These are phyloP conservation scores for Misopates orontium DNA, from an alignment of 257 asterid genomes.

Conservation along the genomic window DNA sequence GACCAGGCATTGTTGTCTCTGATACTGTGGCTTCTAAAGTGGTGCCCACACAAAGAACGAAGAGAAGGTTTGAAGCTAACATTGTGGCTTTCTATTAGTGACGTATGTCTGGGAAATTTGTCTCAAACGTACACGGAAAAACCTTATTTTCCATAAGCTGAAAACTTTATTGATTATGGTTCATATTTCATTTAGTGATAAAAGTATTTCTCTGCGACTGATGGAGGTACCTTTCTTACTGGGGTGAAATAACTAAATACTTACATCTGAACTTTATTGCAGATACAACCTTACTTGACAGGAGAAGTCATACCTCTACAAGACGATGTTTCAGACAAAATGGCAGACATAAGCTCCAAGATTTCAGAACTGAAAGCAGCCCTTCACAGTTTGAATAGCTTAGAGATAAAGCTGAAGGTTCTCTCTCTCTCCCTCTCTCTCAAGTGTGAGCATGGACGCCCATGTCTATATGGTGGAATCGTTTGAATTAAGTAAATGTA, in stretches of 20 bases:
- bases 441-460: slow-evolving; percentile 3
- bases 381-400: slow-evolving; percentile 59
- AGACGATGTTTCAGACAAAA: slow-evolving; percentile 41
- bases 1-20: too few species aligned
- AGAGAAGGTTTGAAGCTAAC: not conserved
- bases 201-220: not conserved
- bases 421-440: slow-evolving; percentile 31
- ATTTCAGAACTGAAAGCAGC: slow-evolving; percentile 58
- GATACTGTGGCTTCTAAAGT: too few species aligned
- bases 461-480: not conserved
- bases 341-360: slow-evolving; percentile 45
- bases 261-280: slow-evolving; percentile 33
- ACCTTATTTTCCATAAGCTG: not conserved
- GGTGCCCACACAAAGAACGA: not conserved
- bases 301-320: slow-evolving; percentile 61
- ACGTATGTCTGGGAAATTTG: not conserved
- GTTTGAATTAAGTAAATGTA: too few species aligned
- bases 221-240: not conserved
- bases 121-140: slow-evolving; percentile 3
- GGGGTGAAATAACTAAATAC: not conserved
- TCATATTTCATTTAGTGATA: not conserved
- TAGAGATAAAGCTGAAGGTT: slow-evolving; percentile 91
- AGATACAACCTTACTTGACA: slow-evolving; percentile 73
- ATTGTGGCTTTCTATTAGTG: not conserved
- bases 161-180: slow-evolving; percentile 11